phyloP scores from a whole-genome alignment of 2,329 filamentous ascomycete species.

The Colletotrichum lentis region DNA sequence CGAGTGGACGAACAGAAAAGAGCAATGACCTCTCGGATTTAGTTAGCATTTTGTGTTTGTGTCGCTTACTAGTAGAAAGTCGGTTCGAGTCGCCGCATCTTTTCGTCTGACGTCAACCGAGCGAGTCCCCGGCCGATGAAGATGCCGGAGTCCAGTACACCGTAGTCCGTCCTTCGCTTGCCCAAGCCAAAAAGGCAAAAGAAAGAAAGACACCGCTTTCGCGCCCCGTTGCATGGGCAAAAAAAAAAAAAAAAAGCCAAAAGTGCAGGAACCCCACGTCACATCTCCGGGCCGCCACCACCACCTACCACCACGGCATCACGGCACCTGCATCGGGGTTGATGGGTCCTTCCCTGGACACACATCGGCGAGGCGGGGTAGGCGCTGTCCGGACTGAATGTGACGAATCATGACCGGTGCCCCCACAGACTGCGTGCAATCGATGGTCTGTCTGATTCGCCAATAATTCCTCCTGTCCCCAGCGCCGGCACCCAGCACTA shows the following conservation, averaged over 20 bases:
- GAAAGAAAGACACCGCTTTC: neutral
- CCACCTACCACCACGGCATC: neutral
- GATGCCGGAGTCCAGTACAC: constrained; percentile 18
- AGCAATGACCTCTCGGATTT: neutral
- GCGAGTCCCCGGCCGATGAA: constrained; percentile 18
- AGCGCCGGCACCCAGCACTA: no score
- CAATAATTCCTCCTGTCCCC: neutral
- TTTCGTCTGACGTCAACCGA: constrained; percentile 33
- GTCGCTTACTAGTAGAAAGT: neutral
- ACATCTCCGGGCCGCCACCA: constrained; percentile 21
- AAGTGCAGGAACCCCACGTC: constrained; percentile 5
- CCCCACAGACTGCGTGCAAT: neutral
- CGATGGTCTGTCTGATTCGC: constrained; percentile 25
- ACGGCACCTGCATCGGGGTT: constrained; percentile 20
- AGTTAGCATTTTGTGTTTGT: constrained; percentile 7
- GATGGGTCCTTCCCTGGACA: constrained; percentile 22
- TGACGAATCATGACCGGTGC: constrained; percentile 25
- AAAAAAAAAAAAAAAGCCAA: neutral
- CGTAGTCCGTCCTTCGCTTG: neutral
- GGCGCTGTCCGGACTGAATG: constrained; percentile 25
- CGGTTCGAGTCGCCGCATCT: constrained; percentile 29
- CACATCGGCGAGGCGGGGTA: constrained; percentile 14
- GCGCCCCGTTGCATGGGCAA: neutral
- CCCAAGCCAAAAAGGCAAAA: neutral
- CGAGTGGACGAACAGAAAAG: constrained; percentile 3